Conservation (phyloP, 2,329 filamentous ascomycete species). For the Penicillium sclerotiorum region DNA sequence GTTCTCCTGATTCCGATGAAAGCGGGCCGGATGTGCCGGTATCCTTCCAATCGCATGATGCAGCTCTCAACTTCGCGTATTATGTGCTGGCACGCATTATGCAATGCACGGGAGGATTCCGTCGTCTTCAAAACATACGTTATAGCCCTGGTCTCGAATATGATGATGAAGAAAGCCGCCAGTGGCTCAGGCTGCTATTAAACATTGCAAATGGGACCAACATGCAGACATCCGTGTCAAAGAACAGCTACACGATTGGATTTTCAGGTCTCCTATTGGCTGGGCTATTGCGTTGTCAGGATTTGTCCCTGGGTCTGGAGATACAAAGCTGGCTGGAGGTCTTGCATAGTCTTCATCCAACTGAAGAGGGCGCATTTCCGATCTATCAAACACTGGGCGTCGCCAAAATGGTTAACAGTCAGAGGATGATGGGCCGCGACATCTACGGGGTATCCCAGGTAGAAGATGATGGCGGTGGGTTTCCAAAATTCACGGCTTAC, state of each 20-base stretch:
- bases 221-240: conserved; percentile 13
- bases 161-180: conserved; percentile 8
- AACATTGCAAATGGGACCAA: conserved; percentile 18
- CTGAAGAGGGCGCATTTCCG: conserved; percentile 28
- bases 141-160: neutral
- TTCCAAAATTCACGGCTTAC: conserved; percentile 25
- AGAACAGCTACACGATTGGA: conserved; percentile 30
- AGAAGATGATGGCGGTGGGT: conserved; percentile 25
- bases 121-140: neutral
- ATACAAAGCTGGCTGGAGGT: conserved; percentile 25
- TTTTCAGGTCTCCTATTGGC: conserved; percentile 28
- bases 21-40: neutral
- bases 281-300: conserved; percentile 23
- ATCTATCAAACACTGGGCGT: conserved; percentile 26
- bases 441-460: conserved; percentile 21
- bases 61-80: conserved; percentile 29
- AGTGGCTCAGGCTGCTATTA: conserved; percentile 19
- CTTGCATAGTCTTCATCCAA: conserved; percentile 21
- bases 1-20: neutral
- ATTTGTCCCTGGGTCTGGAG: conserved; percentile 8
- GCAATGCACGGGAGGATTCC: conserved; percentile 21
- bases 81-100: conserved; percentile 27
- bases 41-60: conserved; percentile 22
- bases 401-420: conserved; percentile 22
- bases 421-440: conserved; percentile 17